These are phyloP conservation scores for Zasmidium citrigriseum DNA, from an alignment of 2,329 filamentous ascomycete species.

Conservation along the genomic window DNA sequence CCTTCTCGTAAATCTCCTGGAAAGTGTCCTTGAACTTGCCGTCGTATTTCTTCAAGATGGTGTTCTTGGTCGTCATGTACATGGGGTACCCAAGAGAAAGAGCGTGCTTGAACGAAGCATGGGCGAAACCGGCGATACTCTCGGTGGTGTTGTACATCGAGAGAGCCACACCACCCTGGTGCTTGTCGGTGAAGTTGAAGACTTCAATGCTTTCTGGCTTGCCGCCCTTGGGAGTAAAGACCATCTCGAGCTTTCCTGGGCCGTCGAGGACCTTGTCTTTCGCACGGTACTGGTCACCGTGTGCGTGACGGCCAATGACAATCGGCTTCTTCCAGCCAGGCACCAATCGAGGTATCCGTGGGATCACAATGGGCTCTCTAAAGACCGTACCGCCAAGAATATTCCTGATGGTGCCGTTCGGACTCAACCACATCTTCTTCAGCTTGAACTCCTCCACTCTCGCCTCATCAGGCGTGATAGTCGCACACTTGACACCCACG, in stretches of 20 bases:
- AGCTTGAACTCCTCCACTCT: conserved; percentile 97
- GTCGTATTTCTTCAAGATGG: conserved; percentile 98
- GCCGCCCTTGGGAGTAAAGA: conserved; percentile 82
- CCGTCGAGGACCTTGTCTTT: conserved; percentile 85
- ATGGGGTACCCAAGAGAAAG: conserved; percentile 84
- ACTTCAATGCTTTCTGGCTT: conserved; percentile 85
- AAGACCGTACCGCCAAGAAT: conserved; percentile 90
- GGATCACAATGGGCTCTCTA: conserved; percentile 97
- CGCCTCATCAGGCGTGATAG: conserved; percentile 96
- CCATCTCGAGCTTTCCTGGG: conserved; percentile 87
- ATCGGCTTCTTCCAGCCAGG: conserved; percentile 99
- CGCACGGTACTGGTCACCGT: conserved; percentile 97
- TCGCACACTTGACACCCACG: conserved; percentile 98
- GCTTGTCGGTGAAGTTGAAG: conserved; percentile 78
- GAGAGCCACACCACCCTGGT: conserved; percentile 77
- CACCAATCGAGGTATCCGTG: conserved; percentile 86
- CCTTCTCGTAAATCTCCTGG: conserved; percentile 88
- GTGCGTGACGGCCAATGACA: conserved; percentile 97
- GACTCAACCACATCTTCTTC: conserved; percentile 99
- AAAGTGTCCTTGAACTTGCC: conserved; percentile 99
- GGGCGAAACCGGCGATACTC: conserved; percentile 91
- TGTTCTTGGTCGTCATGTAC: conserved; percentile 99
- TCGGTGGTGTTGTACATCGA: conserved; percentile 99
- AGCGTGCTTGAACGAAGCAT: conserved; percentile 95
- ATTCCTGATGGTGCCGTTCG: conserved; percentile 83